Evolutionary conservation across 495 filamentous ascomycete species (phyloP), one percentile per base, ranked within the genome.

Genomic region (Tuber indicum): DNA sequence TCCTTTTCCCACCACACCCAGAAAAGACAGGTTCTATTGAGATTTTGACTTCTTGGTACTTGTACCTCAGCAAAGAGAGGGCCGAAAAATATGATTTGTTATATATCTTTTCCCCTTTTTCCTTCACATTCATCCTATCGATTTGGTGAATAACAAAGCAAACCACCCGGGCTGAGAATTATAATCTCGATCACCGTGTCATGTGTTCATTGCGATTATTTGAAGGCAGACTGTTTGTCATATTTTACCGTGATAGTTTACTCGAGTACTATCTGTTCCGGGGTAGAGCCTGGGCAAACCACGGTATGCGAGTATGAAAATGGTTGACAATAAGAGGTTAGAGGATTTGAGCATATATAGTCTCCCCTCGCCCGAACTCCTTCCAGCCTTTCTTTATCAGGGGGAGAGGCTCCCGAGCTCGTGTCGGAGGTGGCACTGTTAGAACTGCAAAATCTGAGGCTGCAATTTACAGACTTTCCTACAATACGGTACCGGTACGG

Each of bases 1-100:
- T 52, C 49, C 70, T 66, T 78, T 72, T 76, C 43, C 58, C 58
- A 66, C 58, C 76, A 78, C 78, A 72, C 46, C 58, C 72, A 75
- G 32, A 32, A 66, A 32, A 32, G 14, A 17, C 26, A 32, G 26
- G 26, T 32, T 32, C 12, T 32, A 12, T 32, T 32, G 10, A n/a
- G 58, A 66, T 32, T 62, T 32, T 66, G 58, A 66, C n/a, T 66
- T 26, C n/a, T 10, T 4, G 9, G 26, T 32, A 26, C 32, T 12
- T 8, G n/a, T 62, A 66, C 26, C 58, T 32, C 58, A 66, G 14
- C n/a, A 16, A 66, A 16, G 58, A 66, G 10, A 32, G n/a, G 12
- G 32, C 58, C 58, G 32, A 66, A 17, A 16, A 66, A 66, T 66
- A 66, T 66, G 58, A 66, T 66, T 66, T 66, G 58, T 66, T 66